Evolutionary conservation across 2,329 filamentous ascomycete species (phyloP).

Genomic region (Colletotrichum sp.): DNA sequence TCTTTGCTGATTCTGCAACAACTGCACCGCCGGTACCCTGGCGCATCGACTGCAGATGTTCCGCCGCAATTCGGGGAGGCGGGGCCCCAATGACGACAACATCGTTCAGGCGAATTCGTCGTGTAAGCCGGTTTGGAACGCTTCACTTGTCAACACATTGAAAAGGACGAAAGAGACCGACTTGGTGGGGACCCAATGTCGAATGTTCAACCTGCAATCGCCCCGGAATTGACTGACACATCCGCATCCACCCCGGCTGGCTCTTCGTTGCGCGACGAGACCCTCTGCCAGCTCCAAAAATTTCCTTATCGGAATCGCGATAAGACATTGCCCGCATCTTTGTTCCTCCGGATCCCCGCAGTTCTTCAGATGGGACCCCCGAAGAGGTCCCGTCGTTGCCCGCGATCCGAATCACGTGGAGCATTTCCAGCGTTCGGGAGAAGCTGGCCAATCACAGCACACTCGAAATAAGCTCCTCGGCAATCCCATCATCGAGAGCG

Average conservation of each 20-base stretch:
- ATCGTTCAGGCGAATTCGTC: not conserved
- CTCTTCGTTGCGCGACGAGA: not conserved
- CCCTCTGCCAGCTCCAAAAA: conserved; percentile 13
- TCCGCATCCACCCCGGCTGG: not conserved
- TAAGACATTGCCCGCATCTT: not conserved
- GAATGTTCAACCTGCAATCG: not conserved
- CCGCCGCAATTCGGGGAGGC: conserved; percentile 7
- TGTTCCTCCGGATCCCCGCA: not conserved
- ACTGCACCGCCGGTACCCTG: not conserved
- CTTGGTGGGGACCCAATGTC: not conserved
- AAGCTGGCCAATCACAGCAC: conserved; percentile 46
- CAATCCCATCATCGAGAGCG: conserved; percentile 37
- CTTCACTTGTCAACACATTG: not conserved
- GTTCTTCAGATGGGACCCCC: not conserved
- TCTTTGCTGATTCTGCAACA: conserved; percentile 32
- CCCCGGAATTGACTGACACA: not conserved
- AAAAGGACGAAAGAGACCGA: not conserved
- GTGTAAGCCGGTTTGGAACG: not conserved
- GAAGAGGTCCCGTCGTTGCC: not conserved
- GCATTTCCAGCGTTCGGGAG: conserved; percentile 1
- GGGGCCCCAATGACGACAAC: conserved; percentile 14
- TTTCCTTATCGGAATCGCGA: conserved; percentile 16
- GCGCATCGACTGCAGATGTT: conserved; percentile 17
- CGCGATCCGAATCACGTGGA: conserved; percentile 19
- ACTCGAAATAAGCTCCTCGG: conserved; percentile 50